Evolutionary conservation across 768 basidiomycete genomes (phyloP).

Genomic region (Amylocystis lapponica): DNA sequence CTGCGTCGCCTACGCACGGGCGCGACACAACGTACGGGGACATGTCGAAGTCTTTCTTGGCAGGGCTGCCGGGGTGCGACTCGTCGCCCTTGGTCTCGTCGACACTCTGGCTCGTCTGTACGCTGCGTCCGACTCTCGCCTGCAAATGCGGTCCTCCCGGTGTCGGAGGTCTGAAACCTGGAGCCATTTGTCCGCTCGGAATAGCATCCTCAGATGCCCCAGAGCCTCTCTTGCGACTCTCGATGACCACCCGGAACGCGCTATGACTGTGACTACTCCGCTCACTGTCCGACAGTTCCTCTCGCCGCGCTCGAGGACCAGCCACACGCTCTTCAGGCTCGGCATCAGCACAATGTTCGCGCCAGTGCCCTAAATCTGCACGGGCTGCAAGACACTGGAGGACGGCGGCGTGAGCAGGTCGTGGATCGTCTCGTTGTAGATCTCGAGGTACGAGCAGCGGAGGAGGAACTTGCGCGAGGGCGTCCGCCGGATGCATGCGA

Average conservation of each 20-base stretch:
- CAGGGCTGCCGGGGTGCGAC: conserved; percentile 75
- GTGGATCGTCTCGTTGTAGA: conserved; percentile 90
- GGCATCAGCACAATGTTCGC: conserved; percentile 65
- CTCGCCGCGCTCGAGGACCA: conserved; percentile 82
- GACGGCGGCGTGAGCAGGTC: conserved; percentile 78
- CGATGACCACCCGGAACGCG: conserved; percentile 89
- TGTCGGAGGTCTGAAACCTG: conserved; percentile 43
- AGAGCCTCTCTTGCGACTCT: conserved; percentile 66
- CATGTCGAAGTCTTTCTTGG: conserved; percentile 87
- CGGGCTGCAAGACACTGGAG: conserved; percentile 45
- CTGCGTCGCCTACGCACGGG: conserved; percentile 37
- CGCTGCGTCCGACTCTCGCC: conserved; percentile 72
- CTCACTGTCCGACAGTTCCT: conserved; percentile 82
- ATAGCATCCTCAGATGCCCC: conserved; percentile 41
- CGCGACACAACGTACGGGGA: conserved; percentile 53
- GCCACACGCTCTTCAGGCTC: conserved; percentile 77
- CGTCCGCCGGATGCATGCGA: conserved; percentile 73
- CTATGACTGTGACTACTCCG: conserved; percentile 91
- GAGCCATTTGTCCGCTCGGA: conserved; percentile 44
- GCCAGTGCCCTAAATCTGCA: conserved; percentile 67
- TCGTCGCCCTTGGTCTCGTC: conserved; percentile 64
- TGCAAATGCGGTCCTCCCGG: conserved; percentile 64
- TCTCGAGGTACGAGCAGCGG: conserved; percentile 93
- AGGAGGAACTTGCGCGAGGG: conserved; percentile 87
- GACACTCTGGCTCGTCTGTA: conserved; percentile 79